These are phyloP conservation scores for Lavandula angustifolia DNA, from an alignment of 257 asterid species.

Conservation along the genomic window DNA sequence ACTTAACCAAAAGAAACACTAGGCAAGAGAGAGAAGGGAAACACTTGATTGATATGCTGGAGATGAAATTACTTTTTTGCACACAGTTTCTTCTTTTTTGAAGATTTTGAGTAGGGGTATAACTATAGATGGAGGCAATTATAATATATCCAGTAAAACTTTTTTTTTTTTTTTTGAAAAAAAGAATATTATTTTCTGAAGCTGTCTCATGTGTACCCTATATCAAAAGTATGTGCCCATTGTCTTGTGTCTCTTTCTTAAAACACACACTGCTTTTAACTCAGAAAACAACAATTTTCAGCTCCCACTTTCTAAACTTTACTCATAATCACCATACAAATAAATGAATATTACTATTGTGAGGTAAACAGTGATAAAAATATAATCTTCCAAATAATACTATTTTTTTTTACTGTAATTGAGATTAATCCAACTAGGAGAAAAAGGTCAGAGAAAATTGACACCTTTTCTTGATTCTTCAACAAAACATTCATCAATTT, in stretches of 20 bases:
- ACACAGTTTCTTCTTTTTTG: too few species aligned
- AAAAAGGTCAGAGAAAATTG: slow-evolving; percentile 22
- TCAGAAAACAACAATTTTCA: slow-evolving; percentile 19
- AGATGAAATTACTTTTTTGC: too few species aligned
- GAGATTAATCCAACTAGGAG: slow-evolving; percentile 19
- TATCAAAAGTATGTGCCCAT: slow-evolving; percentile 2
- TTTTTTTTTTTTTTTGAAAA: too few species aligned
- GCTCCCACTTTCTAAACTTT: slow-evolving; percentile 14
- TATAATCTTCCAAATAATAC: not conserved
- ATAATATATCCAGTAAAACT: too few species aligned
- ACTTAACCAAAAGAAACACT: not conserved
- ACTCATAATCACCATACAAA: not conserved
- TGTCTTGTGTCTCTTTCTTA: slow-evolving; percentile 27
- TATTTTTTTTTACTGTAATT: not conserved
- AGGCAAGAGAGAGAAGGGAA: not conserved
- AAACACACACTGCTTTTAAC: not conserved
- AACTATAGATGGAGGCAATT: too few species aligned
- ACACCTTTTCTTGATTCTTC: slow-evolving; percentile 40
- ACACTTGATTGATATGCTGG: not conserved
- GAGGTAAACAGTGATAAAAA: not conserved
- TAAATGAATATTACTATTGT: slow-evolving; percentile 3
- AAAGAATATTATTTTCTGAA: not conserved
- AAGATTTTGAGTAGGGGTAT: too few species aligned
- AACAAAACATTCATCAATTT: slow-evolving; percentile 60
- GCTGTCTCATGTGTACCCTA: slow-evolving; percentile 5